Conservation (phyloP, 192 early-diverging fungal genomes). For the Dimargaris xerosporica region DNA sequence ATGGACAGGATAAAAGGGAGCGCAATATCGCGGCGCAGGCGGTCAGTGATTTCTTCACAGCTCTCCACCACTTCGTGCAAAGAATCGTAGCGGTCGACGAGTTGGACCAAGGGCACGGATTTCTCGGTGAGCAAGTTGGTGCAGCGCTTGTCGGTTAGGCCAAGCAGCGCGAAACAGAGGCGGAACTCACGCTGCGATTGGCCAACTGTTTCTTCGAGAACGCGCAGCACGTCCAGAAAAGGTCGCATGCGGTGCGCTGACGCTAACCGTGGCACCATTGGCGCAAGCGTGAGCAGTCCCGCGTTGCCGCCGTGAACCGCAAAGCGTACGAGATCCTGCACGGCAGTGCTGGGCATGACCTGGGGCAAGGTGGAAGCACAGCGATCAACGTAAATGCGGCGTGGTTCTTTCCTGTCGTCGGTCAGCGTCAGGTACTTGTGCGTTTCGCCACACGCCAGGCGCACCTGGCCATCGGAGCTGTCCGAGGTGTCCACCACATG, state of each 20-base stretch:
- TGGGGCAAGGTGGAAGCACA: not conserved
- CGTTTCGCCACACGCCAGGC: not conserved
- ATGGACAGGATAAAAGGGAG: constrained; percentile 7
- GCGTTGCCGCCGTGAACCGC: constrained; percentile 9
- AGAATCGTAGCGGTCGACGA: not conserved
- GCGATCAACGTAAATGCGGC: not conserved
- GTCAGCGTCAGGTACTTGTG: not conserved
- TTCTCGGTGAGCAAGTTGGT: constrained; percentile 5
- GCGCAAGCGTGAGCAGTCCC: not conserved
- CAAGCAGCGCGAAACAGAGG: not conserved
- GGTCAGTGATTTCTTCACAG: not conserved
- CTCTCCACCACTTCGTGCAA: not conserved
- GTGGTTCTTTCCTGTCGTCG: not conserved
- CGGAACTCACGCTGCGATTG: not conserved
- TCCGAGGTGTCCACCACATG: constrained; percentile 3
- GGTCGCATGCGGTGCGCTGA: not conserved
- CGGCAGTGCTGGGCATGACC: not conserved
- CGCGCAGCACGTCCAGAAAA: not conserved
- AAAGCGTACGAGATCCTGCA: not conserved
- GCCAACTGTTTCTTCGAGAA: not conserved
- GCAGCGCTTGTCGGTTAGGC: constrained; percentile 10
- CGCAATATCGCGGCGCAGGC: not conserved
- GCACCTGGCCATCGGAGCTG: not conserved
- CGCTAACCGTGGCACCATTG: not conserved
- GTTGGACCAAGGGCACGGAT: not conserved